phyloP scores from a whole-genome alignment of 306 rosid genomes.

The Glycine soja region DNA sequence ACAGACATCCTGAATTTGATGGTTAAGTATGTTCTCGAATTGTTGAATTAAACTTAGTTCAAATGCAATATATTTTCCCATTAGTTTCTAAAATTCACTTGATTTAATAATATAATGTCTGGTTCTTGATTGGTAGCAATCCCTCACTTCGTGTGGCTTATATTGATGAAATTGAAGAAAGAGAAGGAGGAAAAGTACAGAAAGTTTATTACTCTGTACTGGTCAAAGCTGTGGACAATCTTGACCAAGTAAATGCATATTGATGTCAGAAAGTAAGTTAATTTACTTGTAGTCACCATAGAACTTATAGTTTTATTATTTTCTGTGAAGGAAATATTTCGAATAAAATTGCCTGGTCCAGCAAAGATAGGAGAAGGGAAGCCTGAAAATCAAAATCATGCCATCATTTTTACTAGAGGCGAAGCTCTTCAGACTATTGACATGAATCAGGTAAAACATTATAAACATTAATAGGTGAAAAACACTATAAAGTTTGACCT shows the following conservation, averaged over 20 bases:
- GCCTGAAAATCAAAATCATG: slow-evolving; percentile 99
- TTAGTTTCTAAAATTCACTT: slow-evolving; percentile 33
- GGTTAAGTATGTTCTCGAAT: slow-evolving; percentile 85
- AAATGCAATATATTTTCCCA: slow-evolving; percentile 40
- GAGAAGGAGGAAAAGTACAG: slow-evolving; percentile 80
- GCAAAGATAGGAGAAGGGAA: slow-evolving; percentile 98
- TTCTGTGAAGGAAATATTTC: slow-evolving; percentile 80
- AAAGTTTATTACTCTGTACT: slow-evolving; percentile 94
- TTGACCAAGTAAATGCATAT: slow-evolving; percentile 76
- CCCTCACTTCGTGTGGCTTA: slow-evolving; percentile 98
- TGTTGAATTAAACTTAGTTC: slow-evolving; percentile 39
- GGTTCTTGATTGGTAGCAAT: slow-evolving; percentile 60
- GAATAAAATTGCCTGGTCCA: slow-evolving; percentile 89
- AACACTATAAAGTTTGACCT: slow-evolving; percentile 41
- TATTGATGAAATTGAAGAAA: slow-evolving; percentile 97
- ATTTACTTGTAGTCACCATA: slow-evolving; percentile 28
- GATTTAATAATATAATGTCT: slow-evolving; percentile 44
- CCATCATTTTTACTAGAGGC: slow-evolving; percentile 89
- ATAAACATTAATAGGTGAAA: slow-evolving; percentile 7
- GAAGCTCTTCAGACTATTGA: slow-evolving; percentile 98
- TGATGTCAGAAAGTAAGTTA: slow-evolving; percentile 40
- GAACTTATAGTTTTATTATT: slow-evolving; percentile 51
- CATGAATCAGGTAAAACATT: slow-evolving; percentile 86
- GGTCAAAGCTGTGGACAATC: slow-evolving; percentile 89
- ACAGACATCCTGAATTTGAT: slow-evolving; percentile 95